Base-by-base conservation (phyloP, 352 stramenopile species). In the Pythium biforme region DNA sequence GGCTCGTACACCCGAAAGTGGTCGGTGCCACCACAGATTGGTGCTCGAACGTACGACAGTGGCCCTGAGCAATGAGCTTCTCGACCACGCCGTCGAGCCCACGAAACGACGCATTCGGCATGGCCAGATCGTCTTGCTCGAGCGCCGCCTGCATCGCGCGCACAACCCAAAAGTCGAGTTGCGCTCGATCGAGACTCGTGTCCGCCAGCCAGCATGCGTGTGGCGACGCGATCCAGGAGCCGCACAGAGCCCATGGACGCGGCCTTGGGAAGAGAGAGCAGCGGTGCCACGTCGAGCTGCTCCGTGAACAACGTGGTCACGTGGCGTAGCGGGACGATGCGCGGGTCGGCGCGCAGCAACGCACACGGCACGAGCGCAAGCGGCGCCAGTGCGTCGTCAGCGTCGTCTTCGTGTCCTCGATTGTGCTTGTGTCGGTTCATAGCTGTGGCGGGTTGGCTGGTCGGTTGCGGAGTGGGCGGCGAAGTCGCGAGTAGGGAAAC, bases 101-200 rank as follows among this genome's bases (percentile, higher is more conserved):
- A 10, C 0, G 5, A 15, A 52, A 52, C 0, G 46, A 52, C 7
- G 46, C 46, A 0, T 3, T 4, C 4, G 34, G 29, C 34, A 58
- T 58, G 1, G 31, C 51, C 4, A 58, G 37, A 19, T 58, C 51
- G 34, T 58, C 51, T 1, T 15, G 33, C 51, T 58, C 34, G 34
- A 58, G 51, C 51, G 51, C 51, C 34, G 34, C 39, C 17, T 48
- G 51, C 51, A 58, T 29, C 23, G 34, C 51, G 34, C 34, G 51
- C 34, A 34, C 51, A 31, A 49, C 25, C 34, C 34, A 39, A 19
- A 37, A 49, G 22, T 58, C 51, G 34, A 39, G 12, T 1, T 39
- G 51, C 14, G 27, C 12, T 4, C 12, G 9, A n/a, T 46, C 50
- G 7, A 22, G 9, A n/a, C 1, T 43, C 15, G 33, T 19, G 17